These are phyloP conservation scores for Byssochlamys sp. DNA, from an alignment of 2,329 filamentous ascomycete species.

Conservation along the genomic window DNA sequence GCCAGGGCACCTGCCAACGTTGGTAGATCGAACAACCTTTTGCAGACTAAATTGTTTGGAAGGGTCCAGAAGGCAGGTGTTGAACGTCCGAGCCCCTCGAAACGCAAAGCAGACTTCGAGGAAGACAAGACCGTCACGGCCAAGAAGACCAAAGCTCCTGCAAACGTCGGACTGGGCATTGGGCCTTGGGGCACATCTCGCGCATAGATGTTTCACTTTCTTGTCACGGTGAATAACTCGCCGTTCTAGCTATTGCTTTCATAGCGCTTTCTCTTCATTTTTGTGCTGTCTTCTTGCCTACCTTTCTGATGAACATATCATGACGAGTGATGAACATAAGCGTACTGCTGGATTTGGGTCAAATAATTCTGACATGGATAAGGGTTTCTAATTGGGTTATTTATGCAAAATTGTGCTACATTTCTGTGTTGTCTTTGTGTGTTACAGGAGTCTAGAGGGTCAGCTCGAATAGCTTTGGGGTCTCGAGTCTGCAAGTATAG, in stretches of 20 bases:
- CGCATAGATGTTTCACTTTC: slow-evolving; percentile 13
- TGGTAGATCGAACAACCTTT: slow-evolving; percentile 36
- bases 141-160: slow-evolving; percentile 44
- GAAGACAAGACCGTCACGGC: slow-evolving; percentile 21
- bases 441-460: not conserved
- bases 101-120: slow-evolving; percentile 33
- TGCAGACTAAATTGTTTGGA: slow-evolving; percentile 57
- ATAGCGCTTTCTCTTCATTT: slow-evolving; percentile 1
- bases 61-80: slow-evolving; percentile 48
- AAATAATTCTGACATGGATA: not conserved
- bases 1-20: slow-evolving; percentile 26
- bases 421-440: not conserved
- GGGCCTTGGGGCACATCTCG: slow-evolving; percentile 28
- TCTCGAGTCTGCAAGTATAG: not conserved
- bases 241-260: not conserved
- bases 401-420: not conserved
- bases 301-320: not conserved
- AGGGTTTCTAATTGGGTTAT: not conserved
- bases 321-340: not conserved
- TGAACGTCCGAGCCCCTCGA: slow-evolving; percentile 24
- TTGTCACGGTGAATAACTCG: not conserved
- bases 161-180: slow-evolving; percentile 49
- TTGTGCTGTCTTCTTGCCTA: slow-evolving; percentile 2
- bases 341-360: not conserved
- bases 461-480: not conserved